phyloP scores from a whole-genome alignment of 129 eudicot genomes.

The Arctium lappa region DNA sequence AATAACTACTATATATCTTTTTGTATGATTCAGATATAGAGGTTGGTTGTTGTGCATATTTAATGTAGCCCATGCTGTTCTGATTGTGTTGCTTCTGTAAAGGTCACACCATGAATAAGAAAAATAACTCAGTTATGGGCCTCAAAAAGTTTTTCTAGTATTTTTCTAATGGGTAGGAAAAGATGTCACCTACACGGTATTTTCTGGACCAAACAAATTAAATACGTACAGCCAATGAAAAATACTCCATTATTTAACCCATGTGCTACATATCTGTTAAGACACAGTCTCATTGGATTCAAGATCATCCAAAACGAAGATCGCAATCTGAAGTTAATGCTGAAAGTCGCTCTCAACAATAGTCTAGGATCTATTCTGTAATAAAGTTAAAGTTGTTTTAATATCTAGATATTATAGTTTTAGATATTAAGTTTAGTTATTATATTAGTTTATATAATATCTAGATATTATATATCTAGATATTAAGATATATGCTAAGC shows the following conservation, averaged over 20 bases:
- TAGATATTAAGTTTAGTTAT: too few species aligned
- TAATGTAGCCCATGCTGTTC: neutral
- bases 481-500: too few species aligned
- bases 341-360: too few species aligned
- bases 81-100: neutral
- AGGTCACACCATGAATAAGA: neutral
- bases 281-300: too few species aligned
- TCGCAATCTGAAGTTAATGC: too few species aligned
- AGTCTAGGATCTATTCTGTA: too few species aligned
- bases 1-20: neutral
- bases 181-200: neutral
- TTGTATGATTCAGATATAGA: neutral
- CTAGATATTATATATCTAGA: too few species aligned
- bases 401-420: too few species aligned
- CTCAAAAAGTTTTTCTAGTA: neutral
- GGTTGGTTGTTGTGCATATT: conserved; percentile 1
- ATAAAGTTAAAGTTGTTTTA: too few species aligned
- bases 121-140: neutral
- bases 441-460: too few species aligned
- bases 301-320: too few species aligned
- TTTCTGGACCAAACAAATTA: neutral
- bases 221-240: neutral
- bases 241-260: neutral
- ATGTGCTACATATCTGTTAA: neutral
- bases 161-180: neutral